Percentiles rank a stretch among this genome's conserved stretches.
phyloP scores from a whole-genome alignment of 2,329 filamentous ascomycete genomes.

The Trichoderma sp. region DNA sequence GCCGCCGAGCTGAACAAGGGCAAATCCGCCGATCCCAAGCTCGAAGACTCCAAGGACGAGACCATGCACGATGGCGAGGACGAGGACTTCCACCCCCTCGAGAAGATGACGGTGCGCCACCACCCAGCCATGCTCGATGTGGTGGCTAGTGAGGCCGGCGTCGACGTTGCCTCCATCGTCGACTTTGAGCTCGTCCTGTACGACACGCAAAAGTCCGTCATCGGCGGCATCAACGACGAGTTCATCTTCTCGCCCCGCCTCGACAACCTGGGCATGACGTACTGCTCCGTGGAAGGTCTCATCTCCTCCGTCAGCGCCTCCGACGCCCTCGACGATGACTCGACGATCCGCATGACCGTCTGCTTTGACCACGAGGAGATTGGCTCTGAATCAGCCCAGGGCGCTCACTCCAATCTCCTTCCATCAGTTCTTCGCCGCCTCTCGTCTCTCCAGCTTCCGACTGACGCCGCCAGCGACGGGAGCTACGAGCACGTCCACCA shows the following conservation, averaged over 20 bases:
- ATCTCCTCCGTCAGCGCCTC: slow-evolving; percentile 73
- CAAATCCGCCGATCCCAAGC: slow-evolving; percentile 44
- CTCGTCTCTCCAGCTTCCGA: slow-evolving; percentile 80
- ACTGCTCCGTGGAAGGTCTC: slow-evolving; percentile 83
- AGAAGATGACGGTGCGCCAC: slow-evolving; percentile 77
- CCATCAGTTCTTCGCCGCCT: slow-evolving; percentile 85
- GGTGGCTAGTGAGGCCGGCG: slow-evolving; percentile 77
- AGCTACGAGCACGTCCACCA: slow-evolving; percentile 59
- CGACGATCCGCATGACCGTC: slow-evolving; percentile 84
- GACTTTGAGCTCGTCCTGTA: slow-evolving; percentile 98
- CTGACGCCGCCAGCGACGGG: slow-evolving; percentile 65
- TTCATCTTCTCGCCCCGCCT: slow-evolving; percentile 95
- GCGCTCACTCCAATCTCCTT: slow-evolving; percentile 88
- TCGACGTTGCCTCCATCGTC: slow-evolving; percentile 69
- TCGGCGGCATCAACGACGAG: slow-evolving; percentile 90
- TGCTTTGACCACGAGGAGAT: slow-evolving; percentile 99
- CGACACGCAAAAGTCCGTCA: slow-evolving; percentile 86
- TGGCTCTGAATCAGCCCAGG: slow-evolving; percentile 87
- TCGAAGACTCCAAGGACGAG: slow-evolving; percentile 45
- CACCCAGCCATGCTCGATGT: slow-evolving; percentile 85
- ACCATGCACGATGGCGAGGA: slow-evolving; percentile 37
- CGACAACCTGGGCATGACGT: slow-evolving; percentile 96
- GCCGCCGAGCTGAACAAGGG: slow-evolving; percentile 85
- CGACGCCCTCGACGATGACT: slow-evolving; percentile 70
- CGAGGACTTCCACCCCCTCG: slow-evolving; percentile 71